Conservation (phyloP, 2,329 filamentous ascomycete genomes). For the Clarireedia sp. region DNA sequence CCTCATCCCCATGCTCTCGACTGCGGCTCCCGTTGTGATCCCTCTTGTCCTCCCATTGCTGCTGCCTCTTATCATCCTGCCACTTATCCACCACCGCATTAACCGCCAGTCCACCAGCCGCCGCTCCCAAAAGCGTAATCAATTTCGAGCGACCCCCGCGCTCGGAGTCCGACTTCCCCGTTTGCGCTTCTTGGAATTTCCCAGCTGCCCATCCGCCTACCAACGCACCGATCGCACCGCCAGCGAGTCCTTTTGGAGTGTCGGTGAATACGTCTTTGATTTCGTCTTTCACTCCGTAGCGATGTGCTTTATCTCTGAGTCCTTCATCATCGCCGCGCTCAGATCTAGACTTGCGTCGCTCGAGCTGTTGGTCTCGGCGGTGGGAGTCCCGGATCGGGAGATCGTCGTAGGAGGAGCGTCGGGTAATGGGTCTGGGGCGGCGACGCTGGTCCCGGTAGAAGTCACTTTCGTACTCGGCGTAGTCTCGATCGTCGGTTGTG, state of each 20-base stretch:
- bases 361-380: not conserved
- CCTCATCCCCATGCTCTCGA: not conserved
- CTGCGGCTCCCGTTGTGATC: slow-evolving; percentile 3
- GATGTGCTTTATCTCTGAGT: not conserved
- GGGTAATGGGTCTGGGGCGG: not conserved
- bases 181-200: slow-evolving; percentile 15
- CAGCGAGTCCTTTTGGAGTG: slow-evolving; percentile 15
- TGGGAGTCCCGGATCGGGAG: not conserved
- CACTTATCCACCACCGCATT: slow-evolving; percentile 23
- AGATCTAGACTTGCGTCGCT: not conserved
- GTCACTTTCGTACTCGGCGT: not conserved
- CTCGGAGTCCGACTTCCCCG: slow-evolving; percentile 11
- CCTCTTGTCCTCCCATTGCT: slow-evolving; percentile 8
- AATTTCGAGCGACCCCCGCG: slow-evolving; percentile 12
- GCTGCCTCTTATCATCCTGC: slow-evolving; percentile 16
- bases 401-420: slow-evolving; percentile 5
- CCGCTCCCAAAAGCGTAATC: slow-evolving; percentile 23
- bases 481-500: not conserved
- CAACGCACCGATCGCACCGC: slow-evolving; percentile 19
- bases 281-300: slow-evolving; percentile 17
- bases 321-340: not conserved
- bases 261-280: slow-evolving; percentile 17
- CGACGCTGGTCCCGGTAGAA: not conserved
- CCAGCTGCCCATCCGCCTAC: slow-evolving; percentile 24
- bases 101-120: slow-evolving; percentile 21